Base-by-base conservation (phyloP, 1,284 basidiomycete species). In the Fistulinella cinereoalba region DNA sequence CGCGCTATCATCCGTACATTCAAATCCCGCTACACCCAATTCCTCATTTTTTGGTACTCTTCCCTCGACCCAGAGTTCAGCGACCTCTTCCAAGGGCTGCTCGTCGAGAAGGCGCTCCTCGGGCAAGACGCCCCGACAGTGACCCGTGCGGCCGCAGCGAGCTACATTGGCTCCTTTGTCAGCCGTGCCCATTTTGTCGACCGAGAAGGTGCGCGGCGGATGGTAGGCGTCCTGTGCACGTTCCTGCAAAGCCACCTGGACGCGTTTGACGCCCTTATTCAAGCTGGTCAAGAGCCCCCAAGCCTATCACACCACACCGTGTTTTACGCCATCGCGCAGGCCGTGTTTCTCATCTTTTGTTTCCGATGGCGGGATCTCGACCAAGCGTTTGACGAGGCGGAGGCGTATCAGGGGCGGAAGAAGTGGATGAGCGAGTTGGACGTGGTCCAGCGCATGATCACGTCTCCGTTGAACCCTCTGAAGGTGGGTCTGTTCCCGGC, bases 21-120 rank as follows among this genome's bases (percentile, higher is more conserved):
- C 73, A 93, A 95, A 64, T 97, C 93, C 0, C 89, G 96, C 34
- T 96, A 99, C 66, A 95, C 94, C 2, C 97, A 99, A 59, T 99
- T 99, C 70, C 77, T 99, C 50, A 63, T 99, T 37, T 99, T 99
- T 75, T 96, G 92, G 85, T 93, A 88, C 62, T 81, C 92, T 19
- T 97, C 95, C 1, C 82, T 97, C 45, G 86, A 95, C 54, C 74
- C 86, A 8, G 84, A 92, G 49, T 97, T 95, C 60, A 83, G 89
- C 34, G 96, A 99, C 65, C 79, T 92, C 47, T 97, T 99, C 64
- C 88, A 94, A 48, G 95, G 95, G 34, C 83, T 94, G 60, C 84
- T 99, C 22, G 86, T 98, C 37, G 87, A 88, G 16, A 86, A 90
- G 51, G 92, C 94, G 0, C 71, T 98, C 12, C 83, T 95, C 52